Evolutionary conservation across 1,284 basidiomycete genomes (phyloP).

Genomic region (Thecaphora frezii): DNA sequence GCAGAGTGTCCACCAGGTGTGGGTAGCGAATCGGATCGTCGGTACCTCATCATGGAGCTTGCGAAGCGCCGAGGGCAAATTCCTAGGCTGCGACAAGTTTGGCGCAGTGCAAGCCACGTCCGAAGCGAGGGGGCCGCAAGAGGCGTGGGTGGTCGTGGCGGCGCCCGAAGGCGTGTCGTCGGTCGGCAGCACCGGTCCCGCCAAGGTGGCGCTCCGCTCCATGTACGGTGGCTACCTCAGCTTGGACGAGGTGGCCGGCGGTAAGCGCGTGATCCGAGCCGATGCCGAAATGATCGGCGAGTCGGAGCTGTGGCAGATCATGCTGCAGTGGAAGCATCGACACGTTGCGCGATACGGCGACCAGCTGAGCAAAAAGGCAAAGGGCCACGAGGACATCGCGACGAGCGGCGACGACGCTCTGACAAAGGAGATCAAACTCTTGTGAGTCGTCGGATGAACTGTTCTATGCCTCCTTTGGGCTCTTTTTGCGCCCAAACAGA

Average conservation of each 20-base stretch:
- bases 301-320: slow-evolving; percentile 25
- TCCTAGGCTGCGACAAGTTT: slow-evolving; percentile 36
- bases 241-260: slow-evolving; percentile 27
- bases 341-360: slow-evolving; percentile 29
- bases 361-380: slow-evolving; percentile 5
- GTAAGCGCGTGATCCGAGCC: slow-evolving; percentile 34
- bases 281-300: slow-evolving; percentile 14
- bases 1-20: slow-evolving; percentile 49
- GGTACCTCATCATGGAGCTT: slow-evolving; percentile 37
- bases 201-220: slow-evolving; percentile 21
- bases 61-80: slow-evolving; percentile 46
- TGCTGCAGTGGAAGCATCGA: slow-evolving; percentile 50
- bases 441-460: too few species aligned
- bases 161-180: not conserved
- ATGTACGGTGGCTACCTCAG: slow-evolving; percentile 36
- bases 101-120: slow-evolving; percentile 29
- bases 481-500: too few species aligned
- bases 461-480: too few species aligned
- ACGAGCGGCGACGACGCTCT: not conserved
- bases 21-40: slow-evolving; percentile 37
- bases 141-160: slow-evolving; percentile 37
- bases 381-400: not conserved
- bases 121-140: slow-evolving; percentile 51
- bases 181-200: not conserved
- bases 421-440: slow-evolving; percentile 5